These are phyloP conservation scores for Atractiella rhizophila DNA, from an alignment of 768 basidiomycete genomes.

Conservation along the genomic window DNA sequence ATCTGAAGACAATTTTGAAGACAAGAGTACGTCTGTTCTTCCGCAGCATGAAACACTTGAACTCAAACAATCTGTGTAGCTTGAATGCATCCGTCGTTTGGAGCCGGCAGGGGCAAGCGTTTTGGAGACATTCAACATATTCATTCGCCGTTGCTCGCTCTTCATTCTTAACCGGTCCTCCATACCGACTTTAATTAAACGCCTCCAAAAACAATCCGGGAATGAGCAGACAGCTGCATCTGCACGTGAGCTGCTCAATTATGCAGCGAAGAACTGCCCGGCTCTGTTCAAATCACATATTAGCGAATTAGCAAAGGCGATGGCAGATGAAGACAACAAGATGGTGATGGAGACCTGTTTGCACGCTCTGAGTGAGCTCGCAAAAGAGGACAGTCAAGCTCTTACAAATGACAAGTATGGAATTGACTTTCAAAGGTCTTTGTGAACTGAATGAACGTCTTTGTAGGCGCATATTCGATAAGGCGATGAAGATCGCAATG, in stretches of 20 bases:
- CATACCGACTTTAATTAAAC: slow-evolving; percentile 52
- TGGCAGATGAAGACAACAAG: slow-evolving; percentile 30
- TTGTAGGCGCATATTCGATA: background rate
- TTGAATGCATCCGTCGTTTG: slow-evolving; percentile 50
- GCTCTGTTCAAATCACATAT: slow-evolving; percentile 47
- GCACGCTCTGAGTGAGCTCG: slow-evolving; percentile 3
- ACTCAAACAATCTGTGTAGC: slow-evolving; percentile 23
- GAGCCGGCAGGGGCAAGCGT: slow-evolving; percentile 42
- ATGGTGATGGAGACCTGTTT: background rate
- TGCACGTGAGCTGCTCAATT: slow-evolving; percentile 28
- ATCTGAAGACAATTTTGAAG: slow-evolving; percentile 55
- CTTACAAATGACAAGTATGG: background rate
- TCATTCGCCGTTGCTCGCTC: slow-evolving; percentile 45
- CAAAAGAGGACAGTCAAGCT: background rate
- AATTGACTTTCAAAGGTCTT: background rate
- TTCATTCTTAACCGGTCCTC: slow-evolving; percentile 63
- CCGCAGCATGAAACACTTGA: background rate
- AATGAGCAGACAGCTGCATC: background rate
- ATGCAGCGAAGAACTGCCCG: slow-evolving; percentile 50
- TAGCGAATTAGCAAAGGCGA: slow-evolving; percentile 45
- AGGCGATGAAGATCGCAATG: slow-evolving; percentile 1
- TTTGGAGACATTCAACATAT: slow-evolving; percentile 37
- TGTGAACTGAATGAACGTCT: background rate
- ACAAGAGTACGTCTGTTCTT: slow-evolving; percentile 31
- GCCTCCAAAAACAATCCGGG: slow-evolving; percentile 24